phyloP scores from a whole-genome alignment of 1,139 yeast genomes.

The Wickerhamomyces sp. region DNA sequence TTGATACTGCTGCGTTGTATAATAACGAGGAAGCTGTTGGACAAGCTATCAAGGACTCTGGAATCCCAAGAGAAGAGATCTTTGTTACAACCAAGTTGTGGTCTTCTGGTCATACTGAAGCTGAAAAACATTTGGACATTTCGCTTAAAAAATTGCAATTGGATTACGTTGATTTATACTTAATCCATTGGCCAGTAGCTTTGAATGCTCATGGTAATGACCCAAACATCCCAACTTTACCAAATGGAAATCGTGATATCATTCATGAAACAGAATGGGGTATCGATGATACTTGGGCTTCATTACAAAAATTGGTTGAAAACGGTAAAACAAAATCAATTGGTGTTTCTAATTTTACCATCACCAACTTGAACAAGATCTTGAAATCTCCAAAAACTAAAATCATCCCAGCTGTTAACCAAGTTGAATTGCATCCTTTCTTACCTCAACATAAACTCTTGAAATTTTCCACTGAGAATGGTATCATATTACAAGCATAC shows the following conservation, averaged over 20 bases:
- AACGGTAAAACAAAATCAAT: conserved; percentile 61
- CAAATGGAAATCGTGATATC: conserved; percentile 42
- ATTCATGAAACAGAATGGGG: conserved; percentile 41
- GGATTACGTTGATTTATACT: conserved; percentile 78
- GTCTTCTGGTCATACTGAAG: conserved; percentile 55
- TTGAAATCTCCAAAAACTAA: conserved; percentile 45
- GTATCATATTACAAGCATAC: conserved; percentile 65
- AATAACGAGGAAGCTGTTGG: conserved; percentile 54
- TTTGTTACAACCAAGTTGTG: conserved; percentile 66
- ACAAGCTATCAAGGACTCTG: conserved; percentile 41
- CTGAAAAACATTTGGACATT: conserved; percentile 52
- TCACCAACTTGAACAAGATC: conserved; percentile 46
- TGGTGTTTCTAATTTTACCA: conserved; percentile 76
- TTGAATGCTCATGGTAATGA: conserved; percentile 38
- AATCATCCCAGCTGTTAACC: conserved; percentile 64
- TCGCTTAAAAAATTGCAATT: conserved; percentile 63
- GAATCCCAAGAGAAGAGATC: conserved; percentile 39
- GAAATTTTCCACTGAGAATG: conserved; percentile 47
- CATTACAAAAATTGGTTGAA: conserved; percentile 62
- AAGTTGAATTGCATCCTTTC: conserved; percentile 71
- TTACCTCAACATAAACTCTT: conserved; percentile 63
- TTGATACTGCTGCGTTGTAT: conserved; percentile 57
- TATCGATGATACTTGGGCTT: conserved; percentile 57
- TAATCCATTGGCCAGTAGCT: conserved; percentile 83
- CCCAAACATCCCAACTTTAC: conserved; percentile 37